Base-by-base conservation (phyloP, 2,329 filamentous ascomycete species). In the Capronia americana region DNA sequence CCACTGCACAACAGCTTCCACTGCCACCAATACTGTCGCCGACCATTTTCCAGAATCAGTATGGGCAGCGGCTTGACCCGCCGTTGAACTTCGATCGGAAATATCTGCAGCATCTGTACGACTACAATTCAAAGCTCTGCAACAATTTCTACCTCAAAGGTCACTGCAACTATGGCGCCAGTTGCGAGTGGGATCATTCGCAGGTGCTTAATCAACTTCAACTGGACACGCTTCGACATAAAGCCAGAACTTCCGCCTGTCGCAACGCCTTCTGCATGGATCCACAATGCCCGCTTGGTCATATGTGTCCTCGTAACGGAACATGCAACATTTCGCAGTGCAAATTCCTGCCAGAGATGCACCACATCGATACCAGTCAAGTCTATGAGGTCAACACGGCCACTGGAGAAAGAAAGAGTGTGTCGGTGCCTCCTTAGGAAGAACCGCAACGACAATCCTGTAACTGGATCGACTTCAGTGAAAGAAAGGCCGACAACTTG, bases 61-160 rank as follows among this genome's bases (percentile, higher is more conserved):
- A 80, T 67, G 85, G 85, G 41, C 85, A 88, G 72, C 85, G 87
- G 62, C 80, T 89, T 61, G 87, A 89, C 72, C 76, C 76, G 71
- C 69, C 69, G 3, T 80, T 75, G 71, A 79, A 72, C 71, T 81
- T 75, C 77, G 78, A 79, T 61, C 78, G 84, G 65, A 80, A 84
- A 11, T 85, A 87, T 66, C 78, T 88, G 51, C 63, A 68, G 48
- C 53, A 57, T 28, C 57, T 71, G 32, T 71, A 69, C 63, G 83
- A 84, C 70, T 87, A 87, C 76, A 85, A 84, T 74, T 75, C 87
- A 66, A 88, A 88, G 73, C 76, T 88, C 67, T 88, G 87, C 79
- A 88, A 88, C 73, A 83, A 86, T 65, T 82, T 86, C 73, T 88
- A 84, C 72, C 79, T 89, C 24, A 82, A 85, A 46, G 79, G 81